Evolutionary conservation across 1,284 basidiomycete species (phyloP).

Genomic region (Clitocybe nebularis): DNA sequence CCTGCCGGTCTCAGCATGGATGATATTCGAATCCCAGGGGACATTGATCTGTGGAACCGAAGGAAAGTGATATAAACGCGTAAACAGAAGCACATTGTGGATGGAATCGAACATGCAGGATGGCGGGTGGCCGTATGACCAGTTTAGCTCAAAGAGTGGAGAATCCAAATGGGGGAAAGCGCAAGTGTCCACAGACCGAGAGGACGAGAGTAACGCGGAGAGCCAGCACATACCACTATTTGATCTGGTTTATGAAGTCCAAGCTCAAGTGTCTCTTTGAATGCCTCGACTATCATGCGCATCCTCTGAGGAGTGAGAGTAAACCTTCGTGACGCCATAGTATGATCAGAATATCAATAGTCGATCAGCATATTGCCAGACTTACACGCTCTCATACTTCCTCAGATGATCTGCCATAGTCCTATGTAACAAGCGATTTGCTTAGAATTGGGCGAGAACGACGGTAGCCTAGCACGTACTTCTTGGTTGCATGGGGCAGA

Average conservation of each 20-base stretch:
- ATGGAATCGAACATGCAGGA: not conserved
- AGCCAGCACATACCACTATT: constrained; percentile 71
- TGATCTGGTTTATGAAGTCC: constrained; percentile 84
- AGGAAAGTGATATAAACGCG: not conserved
- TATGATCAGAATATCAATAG: not conserved
- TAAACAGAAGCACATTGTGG: constrained; percentile 1
- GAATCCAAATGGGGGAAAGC: too few species aligned
- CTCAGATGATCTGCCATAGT: constrained; percentile 88
- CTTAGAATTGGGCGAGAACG: constrained; percentile 16
- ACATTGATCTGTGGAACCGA: not conserved
- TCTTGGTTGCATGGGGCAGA: constrained; percentile 85
- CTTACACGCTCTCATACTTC: constrained; percentile 82
- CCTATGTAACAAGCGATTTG: constrained; percentile 32
- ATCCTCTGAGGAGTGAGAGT: constrained; percentile 89
- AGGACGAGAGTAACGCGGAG: constrained; percentile 6
- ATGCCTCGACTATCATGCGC: constrained; percentile 96
- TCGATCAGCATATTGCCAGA: constrained; percentile 15
- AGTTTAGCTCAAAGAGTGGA: too few species aligned
- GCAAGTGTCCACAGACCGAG: not conserved
- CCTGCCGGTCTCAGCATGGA: not conserved
- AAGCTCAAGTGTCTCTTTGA: constrained; percentile 87
- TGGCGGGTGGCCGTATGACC: too few species aligned
- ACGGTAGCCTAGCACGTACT: constrained; percentile 40
- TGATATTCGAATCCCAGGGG: not conserved
- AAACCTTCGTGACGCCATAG: constrained; percentile 46